Base-by-base conservation (phyloP, 352 stramenopile genomes). In the Plasmopara viticola region DNA sequence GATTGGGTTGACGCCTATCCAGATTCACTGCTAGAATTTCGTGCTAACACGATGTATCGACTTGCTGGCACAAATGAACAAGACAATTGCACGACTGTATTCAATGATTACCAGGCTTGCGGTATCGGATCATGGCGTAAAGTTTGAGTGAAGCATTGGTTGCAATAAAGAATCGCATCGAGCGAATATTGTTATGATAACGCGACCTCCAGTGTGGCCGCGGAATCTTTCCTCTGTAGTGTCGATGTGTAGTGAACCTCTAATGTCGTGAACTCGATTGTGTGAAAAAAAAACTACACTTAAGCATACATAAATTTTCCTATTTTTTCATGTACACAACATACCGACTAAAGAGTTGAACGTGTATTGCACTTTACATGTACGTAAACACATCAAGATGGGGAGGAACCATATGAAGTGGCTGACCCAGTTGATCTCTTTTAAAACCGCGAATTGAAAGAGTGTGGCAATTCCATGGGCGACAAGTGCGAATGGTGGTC, bases 101-200 rank as follows among this genome's bases (percentile, higher is more conserved):
- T 90, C 75, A 93, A 58, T 98, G 94, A 90, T 62, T 73, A 31
- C 70, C 80, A 37, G 96, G 97, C 64, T 77, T 99, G 51, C 95
- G 56, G 96, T 99, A 56, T 97, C 90, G 18, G 74, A 87, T 57
- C 57, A 81, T 28, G 77, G 77, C 47, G 76, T 87, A 45, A 74
- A 73, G 49, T 87, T 87, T 44, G 71, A 87, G 64, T 7, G 96
- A 99, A 52, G 75, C 72, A 37, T 84, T 65, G 28, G 94, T 98
- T 56, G 62, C 73, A 51, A 88, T 96, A 61, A 94, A 98, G 78
- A 98, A 98, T 66, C 74, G 87, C 44, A 98, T 99, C 67, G 95
- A 46, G 83, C 90, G 3, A 95, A 99, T 66, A 98, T 99, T 56
- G 98, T 99, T 51, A 99, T 99, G 95, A 89, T 25, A 25, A 25